A percentile compares a stretch with the other conserved stretches of the same genome.
Evolutionary conservation across 179 eudicot genomes (phyloP).

Genomic region (Gypsophila paniculata): DNA sequence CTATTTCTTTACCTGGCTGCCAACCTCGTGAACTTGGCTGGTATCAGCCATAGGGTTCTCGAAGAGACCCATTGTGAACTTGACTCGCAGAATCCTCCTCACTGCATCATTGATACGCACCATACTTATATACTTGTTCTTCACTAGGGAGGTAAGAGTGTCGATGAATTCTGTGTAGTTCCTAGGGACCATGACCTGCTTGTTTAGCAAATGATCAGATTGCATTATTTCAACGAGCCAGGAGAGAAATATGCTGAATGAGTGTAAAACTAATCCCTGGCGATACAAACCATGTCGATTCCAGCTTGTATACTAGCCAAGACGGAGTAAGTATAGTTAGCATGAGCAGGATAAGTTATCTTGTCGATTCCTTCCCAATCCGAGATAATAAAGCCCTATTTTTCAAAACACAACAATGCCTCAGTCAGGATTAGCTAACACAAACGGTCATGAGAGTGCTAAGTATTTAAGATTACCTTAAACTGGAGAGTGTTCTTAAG

Average conservation of each 20-base stretch:
- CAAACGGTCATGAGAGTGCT: not conserved
- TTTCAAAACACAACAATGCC: not conserved
- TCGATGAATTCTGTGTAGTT: conserved; percentile 60
- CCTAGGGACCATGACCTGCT: conserved; percentile 62
- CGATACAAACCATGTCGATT: conserved; percentile 52
- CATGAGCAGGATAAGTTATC: conserved; percentile 56
- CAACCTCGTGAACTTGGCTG: conserved; percentile 38
- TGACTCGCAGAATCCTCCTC: conserved; percentile 57
- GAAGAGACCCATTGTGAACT: conserved; percentile 60
- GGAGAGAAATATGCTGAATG: not conserved
- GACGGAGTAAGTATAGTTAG: conserved; percentile 57
- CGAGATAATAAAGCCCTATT: conserved; percentile 60
- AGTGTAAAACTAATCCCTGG: not conserved
- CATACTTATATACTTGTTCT: conserved; percentile 43
- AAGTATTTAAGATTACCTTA: conserved; percentile 39
- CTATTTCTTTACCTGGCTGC: conserved; percentile 38
- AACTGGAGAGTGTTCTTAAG: conserved; percentile 65
- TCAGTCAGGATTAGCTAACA: not conserved
- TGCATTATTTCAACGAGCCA: not conserved
- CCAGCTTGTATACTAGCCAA: conserved; percentile 53
- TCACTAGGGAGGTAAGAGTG: conserved; percentile 43
- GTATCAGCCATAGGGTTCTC: conserved; percentile 50
- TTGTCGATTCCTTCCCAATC: conserved; percentile 58
- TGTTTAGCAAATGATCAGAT: conserved; percentile 3
- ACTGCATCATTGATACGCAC: conserved; percentile 66